phyloP scores from a whole-genome alignment of 2,329 filamentous ascomycete genomes.

The Cladosporium sp. region DNA sequence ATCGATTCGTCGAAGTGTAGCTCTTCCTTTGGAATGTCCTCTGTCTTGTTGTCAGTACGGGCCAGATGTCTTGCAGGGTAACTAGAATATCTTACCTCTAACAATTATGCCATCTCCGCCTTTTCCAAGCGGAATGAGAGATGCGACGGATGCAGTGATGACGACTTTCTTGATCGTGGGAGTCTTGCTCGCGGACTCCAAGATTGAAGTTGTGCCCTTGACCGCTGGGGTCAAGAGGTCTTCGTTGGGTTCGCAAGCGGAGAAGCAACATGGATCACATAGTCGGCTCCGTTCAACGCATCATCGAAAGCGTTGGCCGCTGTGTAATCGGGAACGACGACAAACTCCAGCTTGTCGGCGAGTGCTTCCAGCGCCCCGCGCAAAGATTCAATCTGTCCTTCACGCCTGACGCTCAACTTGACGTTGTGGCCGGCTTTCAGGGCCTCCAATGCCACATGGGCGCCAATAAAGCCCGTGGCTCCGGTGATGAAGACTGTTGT shows the following conservation, averaged over 20 bases:
- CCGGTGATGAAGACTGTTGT: not conserved
- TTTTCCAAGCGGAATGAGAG: not conserved
- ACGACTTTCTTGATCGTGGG: not conserved
- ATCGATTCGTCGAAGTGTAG: not conserved
- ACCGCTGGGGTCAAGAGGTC: not conserved
- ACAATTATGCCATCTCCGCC: not conserved
- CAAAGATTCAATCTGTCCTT: not conserved
- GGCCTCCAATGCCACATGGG: not conserved
- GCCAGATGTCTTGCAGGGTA: constrained; percentile 22
- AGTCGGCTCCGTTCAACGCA: not conserved
- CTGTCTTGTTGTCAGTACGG: not conserved
- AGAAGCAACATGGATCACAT: not conserved
- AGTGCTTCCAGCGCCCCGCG: not conserved
- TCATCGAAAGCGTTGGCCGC: not conserved
- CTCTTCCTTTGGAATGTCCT: not conserved
- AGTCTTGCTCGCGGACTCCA: not conserved
- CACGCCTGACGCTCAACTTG: not conserved
- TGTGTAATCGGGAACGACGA: not conserved
- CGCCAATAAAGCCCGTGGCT: not conserved
- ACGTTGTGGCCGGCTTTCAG: not conserved
- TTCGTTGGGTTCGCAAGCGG: not conserved
- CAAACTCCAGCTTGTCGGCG: not conserved
- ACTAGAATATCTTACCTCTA: not conserved
- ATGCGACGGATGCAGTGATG: not conserved
- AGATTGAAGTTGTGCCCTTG: not conserved